Percentiles rank a stretch among this genome's conserved stretches.
Evolutionary conservation across 768 basidiomycete genomes (phyloP).

Genomic region (Sporobolomyces phaffii): DNA sequence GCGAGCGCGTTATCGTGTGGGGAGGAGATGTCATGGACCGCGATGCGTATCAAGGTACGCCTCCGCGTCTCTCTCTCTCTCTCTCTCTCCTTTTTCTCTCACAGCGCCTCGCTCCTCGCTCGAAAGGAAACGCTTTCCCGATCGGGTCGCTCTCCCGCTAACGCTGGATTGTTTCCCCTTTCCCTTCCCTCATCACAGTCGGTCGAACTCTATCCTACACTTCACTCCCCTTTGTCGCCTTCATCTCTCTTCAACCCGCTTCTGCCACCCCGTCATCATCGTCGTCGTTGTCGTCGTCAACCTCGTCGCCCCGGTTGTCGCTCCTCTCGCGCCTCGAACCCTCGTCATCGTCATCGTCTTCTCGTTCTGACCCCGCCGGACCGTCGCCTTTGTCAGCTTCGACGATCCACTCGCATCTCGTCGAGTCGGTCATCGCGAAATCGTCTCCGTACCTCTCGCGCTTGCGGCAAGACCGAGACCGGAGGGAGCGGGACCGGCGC

Average conservation of each 20-base stretch:
- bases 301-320: slow-evolving; percentile 57
- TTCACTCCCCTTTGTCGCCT: slow-evolving; percentile 88
- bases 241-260: slow-evolving; percentile 72
- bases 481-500: slow-evolving; percentile 53
- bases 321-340: slow-evolving; percentile 83
- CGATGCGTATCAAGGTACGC: slow-evolving; percentile 69
- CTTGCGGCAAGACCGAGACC: slow-evolving; percentile 51
- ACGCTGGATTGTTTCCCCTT: no score
- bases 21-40: slow-evolving; percentile 79
- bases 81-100: no score
- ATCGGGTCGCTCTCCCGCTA: slow-evolving; percentile 52
- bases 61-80: slow-evolving; percentile 46
- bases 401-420: slow-evolving; percentile 62
- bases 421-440: slow-evolving; percentile 64
- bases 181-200: slow-evolving; percentile 38
- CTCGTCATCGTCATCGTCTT: no score
- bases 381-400: slow-evolving; percentile 53
- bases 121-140: neutral
- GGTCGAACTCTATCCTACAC: slow-evolving; percentile 60
- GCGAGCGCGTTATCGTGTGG: slow-evolving; percentile 62
- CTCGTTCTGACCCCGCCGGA: no score
- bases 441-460: slow-evolving; percentile 67
- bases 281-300: slow-evolving; percentile 44
- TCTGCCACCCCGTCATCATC: slow-evolving; percentile 45
- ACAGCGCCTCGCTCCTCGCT: no score